These are phyloP conservation scores for Fraxinus greggii DNA, from an alignment of 305 asterid genomes.

Conservation along the genomic window DNA sequence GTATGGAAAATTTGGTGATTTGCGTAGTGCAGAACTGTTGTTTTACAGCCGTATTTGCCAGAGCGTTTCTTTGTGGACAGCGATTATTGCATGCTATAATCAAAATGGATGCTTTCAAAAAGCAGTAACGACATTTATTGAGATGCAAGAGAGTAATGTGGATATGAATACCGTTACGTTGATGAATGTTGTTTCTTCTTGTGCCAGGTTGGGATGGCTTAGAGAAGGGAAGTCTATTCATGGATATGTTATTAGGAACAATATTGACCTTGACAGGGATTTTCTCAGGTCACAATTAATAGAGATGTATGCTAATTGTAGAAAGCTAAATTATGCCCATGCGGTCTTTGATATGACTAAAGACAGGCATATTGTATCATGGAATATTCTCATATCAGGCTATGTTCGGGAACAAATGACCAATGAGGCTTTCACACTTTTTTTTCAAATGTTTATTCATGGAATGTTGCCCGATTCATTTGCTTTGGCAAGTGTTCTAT, in stretches of 20 bases:
- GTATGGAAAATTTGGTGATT: constrained; percentile 77
- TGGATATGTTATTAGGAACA: constrained; percentile 52
- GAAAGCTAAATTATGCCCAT: constrained; percentile 43
- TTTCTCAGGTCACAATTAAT: constrained; percentile 66
- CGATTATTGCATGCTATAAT: constrained; percentile 73
- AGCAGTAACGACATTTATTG: constrained; percentile 43
- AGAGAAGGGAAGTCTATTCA: constrained; percentile 69
- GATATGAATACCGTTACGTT: constrained; percentile 62
- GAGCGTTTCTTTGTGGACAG: constrained; percentile 60
- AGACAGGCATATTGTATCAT: constrained; percentile 51
- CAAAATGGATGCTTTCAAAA: constrained; percentile 54
- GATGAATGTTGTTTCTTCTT: constrained; percentile 65
- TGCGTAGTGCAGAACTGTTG: constrained; percentile 47
- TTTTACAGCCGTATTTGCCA: constrained; percentile 33
- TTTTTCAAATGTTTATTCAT: constrained; percentile 52
- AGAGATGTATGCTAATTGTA: constrained; percentile 76
- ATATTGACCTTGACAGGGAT: constrained; percentile 43
- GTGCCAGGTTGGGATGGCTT: constrained; percentile 67
- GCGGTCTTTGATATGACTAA: constrained; percentile 42
- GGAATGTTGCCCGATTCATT: constrained; percentile 68
- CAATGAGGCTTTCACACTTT: constrained; percentile 58
- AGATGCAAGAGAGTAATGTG: constrained; percentile 43
- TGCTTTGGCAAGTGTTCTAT: constrained; percentile 63
- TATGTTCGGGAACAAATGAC: constrained; percentile 53
- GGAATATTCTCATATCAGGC: constrained; percentile 89